These are phyloP conservation scores for Cucurbita ficifolia DNA, from an alignment of 306 rosid species.

Conservation along the genomic window DNA sequence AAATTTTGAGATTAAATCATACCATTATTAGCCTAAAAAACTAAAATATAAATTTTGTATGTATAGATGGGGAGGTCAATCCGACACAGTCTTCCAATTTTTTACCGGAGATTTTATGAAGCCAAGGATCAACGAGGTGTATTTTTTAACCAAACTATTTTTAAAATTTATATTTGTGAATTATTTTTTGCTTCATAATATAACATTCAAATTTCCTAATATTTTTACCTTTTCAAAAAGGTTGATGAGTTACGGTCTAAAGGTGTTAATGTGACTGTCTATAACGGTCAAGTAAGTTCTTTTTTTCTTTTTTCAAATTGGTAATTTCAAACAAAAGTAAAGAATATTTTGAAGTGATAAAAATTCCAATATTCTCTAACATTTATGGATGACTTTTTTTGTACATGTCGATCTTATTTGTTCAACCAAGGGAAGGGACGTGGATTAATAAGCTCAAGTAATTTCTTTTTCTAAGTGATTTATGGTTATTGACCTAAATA, in stretches of 20 bases:
- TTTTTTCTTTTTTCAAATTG: too few relatives aligned
- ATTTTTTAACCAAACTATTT: neutral
- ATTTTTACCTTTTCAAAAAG: slow-evolving; percentile 9
- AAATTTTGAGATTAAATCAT: neutral
- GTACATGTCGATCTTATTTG: slow-evolving; percentile 71
- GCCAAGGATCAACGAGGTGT: slow-evolving; percentile 79
- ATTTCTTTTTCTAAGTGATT: neutral
- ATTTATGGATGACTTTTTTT: too few relatives aligned
- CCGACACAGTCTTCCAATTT: slow-evolving; percentile 14
- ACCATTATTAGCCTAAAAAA: too few relatives aligned
- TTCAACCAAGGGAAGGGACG: slow-evolving; percentile 71
- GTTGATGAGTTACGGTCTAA: slow-evolving; percentile 67
- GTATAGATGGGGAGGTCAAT: slow-evolving; percentile 64
- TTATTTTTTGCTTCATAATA: too few relatives aligned
- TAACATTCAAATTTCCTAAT: too few relatives aligned
- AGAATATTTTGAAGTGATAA: too few relatives aligned
- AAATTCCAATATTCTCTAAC: too few relatives aligned
- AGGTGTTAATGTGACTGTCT: slow-evolving; percentile 74
- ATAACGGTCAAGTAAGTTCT: slow-evolving; percentile 65
- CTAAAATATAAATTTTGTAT: neutral
- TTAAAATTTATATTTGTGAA: neutral
- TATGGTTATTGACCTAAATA: neutral
- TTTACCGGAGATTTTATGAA: slow-evolving; percentile 67
- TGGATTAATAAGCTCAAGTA: slow-evolving; percentile 80
- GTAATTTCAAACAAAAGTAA: neutral